These are phyloP conservation scores for Rhynchospora breviuscula DNA, from an alignment of 176 grass and related monocot genomes.

Conservation along the genomic window DNA sequence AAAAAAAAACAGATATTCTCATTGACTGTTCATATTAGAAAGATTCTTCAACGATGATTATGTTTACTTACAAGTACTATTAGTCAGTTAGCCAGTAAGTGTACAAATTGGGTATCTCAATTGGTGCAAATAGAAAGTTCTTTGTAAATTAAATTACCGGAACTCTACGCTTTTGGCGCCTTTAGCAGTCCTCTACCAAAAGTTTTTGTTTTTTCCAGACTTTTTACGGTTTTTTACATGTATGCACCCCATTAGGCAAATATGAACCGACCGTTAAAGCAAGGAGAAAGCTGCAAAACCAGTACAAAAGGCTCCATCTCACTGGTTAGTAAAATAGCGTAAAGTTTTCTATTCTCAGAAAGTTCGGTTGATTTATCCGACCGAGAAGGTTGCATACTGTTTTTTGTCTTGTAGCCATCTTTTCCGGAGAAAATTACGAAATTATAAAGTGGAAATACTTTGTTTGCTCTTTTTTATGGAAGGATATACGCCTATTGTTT, in stretches of 20 bases:
- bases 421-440: constrained; percentile 15
- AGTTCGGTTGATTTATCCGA: background rate
- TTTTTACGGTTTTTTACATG: background rate
- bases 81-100: background rate
- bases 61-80: no score
- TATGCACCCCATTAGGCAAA: background rate
- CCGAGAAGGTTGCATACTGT: background rate
- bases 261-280: background rate
- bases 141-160: constrained; percentile 9
- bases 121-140: background rate
- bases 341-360: background rate
- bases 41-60: background rate
- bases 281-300: background rate
- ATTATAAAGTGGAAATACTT: constrained; percentile 10
- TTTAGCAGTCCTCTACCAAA: background rate
- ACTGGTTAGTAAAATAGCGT: background rate
- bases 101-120: background rate
- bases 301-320: background rate
- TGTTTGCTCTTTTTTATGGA: background rate
- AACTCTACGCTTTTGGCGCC: constrained; percentile 33
- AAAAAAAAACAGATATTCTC: background rate
- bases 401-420: constrained; percentile 24
- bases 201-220: background rate
- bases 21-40: background rate
- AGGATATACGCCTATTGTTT: background rate